Conservation (phyloP, 306 rosid species). For the Purshia tridentata region DNA sequence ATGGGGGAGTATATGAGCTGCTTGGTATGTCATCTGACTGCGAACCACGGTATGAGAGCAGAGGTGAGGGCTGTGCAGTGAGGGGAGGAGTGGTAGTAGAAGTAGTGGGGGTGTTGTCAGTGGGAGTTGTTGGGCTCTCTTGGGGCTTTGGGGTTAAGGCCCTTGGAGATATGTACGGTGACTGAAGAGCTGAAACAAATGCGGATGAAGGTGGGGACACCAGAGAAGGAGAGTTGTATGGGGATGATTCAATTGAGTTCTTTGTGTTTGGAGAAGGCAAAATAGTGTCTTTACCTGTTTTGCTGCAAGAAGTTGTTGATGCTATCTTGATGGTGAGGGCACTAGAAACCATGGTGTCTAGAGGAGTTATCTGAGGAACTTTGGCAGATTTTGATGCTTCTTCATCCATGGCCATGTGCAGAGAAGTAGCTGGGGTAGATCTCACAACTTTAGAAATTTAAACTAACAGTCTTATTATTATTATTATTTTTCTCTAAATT, state of each 20-base stretch:
- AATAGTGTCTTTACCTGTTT: slow-evolving; percentile 20
- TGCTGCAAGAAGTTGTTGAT: slow-evolving; percentile 22
- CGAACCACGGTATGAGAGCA: slow-evolving; percentile 23
- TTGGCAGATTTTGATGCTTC: slow-evolving; percentile 19
- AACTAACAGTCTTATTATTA: neutral
- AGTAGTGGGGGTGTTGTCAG: neutral
- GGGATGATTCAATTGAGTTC: slow-evolving; percentile 51
- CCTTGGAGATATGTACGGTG: slow-evolving; percentile 89
- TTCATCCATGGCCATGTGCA: slow-evolving; percentile 38
- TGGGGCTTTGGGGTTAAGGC: slow-evolving; percentile 41
- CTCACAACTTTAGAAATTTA: neutral
- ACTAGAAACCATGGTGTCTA: slow-evolving; percentile 29
- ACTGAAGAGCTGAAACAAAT: slow-evolving; percentile 87
- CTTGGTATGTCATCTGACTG: slow-evolving; percentile 73
- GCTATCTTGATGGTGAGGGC: slow-evolving; percentile 57
- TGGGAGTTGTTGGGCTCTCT: neutral
- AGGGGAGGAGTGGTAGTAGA: slow-evolving; percentile 3
- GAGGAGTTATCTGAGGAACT: neutral
- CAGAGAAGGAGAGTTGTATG: slow-evolving; percentile 71
- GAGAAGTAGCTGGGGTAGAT: neutral
- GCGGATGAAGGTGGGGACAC: slow-evolving; percentile 90
- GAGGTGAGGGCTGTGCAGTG: slow-evolving; percentile 26
- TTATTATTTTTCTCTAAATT: neutral
- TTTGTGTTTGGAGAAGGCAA: slow-evolving; percentile 51
- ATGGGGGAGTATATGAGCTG: slow-evolving; percentile 88